Evolutionary conservation across 495 filamentous ascomycete genomes (phyloP), one percentile per base, ranked within the genome.

Genomic region (Neurospora pannonica): DNA sequence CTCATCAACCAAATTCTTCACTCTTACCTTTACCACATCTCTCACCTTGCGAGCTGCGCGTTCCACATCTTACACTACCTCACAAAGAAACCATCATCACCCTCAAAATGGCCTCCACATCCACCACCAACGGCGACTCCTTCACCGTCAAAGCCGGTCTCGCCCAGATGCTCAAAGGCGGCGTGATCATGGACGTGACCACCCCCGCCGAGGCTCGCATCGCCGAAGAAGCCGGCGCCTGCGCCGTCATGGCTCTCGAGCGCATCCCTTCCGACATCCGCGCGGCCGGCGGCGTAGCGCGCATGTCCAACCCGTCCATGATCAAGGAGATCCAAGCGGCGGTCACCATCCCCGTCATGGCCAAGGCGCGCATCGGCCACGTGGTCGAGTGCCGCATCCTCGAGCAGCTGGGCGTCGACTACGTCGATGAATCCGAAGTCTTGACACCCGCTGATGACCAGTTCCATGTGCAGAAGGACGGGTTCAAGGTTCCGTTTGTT

Each of bases 321-420:
- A 97, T 99, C 87, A 92, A 92, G 83, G 94, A 95, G 82, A 99
- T 99, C 79, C 97, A 97, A 91, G 90, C 88, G 8, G 89, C 94
- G 39, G 96, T 99, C n/a, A 98, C 96, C 19, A 98, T 98, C 76
- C 96, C 96, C 74, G 97, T 99, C 82, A 99, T 99, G 96, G 96
- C 96, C 28, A 99, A 99, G 86, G 96, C 95, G 21, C 91, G 96
- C 82, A 99, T 99, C 81, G 96, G 96, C 34, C 96, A 99, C 84
- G 93, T 98, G 77, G 94, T 97, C 75, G 96, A 99, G 86, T 98
- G 95, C 86, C 95, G 96, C 92, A 97, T 99, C 86, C 92, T 99
- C 74, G 92, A 98, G 87, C 90, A 93, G 71, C 88, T 99, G 70
- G 95, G 93, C 74, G 92, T 98, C 74, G 96, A 99, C 87, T 99